Base-by-base conservation (phyloP, 139 green algal genomes). In the Coccomyxa sp. region DNA sequence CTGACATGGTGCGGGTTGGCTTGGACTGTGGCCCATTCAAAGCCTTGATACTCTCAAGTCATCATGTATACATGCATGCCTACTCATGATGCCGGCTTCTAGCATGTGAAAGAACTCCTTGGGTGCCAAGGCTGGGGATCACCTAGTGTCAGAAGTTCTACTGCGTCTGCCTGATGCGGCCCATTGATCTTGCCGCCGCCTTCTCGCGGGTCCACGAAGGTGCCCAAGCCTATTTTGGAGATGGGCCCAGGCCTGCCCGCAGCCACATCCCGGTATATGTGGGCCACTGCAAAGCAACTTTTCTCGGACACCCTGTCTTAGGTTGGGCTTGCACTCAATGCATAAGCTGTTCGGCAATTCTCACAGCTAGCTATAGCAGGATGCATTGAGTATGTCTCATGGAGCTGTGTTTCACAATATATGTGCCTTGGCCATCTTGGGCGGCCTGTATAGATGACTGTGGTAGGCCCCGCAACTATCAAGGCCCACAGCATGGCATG, bases 131-230 rank as follows among this genome's bases (percentile, higher is more conserved):
- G 72, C 64, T 83, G 58, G 40, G 76, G 55, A 22, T 80, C 78
- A 5, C 71, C 74, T 58, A 91, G 50, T 71, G 75, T 33, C 7
- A 89, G 40, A n/a, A 83, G 7, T 31, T 81, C 41, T 6, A 82
- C 79, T 14, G 39, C 71, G 29, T 82, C 79, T 16, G 55, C 55
- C 54, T 82, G 72, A 8, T 74, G 31, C 16, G 55, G 55, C 8
- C 54, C 35, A 55, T 79, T 85, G 9, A 84, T 58, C 74, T 85
- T 88, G 39, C 86, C 86, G 33, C 86, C 86, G 64, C 83, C 80
- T 18, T 89, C 81, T 0, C 78, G 29, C 0, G 87, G 87, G 41
- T 91, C 87, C 7, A 91, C 79, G 75, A 89, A 91, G 0, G 87
- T 91, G 33, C 76, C 82, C 29, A 89, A 76, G 22, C 87, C 87